Evolutionary conservation across 768 basidiomycete genomes (phyloP).

Genomic region (Butyriboletus loyo): DNA sequence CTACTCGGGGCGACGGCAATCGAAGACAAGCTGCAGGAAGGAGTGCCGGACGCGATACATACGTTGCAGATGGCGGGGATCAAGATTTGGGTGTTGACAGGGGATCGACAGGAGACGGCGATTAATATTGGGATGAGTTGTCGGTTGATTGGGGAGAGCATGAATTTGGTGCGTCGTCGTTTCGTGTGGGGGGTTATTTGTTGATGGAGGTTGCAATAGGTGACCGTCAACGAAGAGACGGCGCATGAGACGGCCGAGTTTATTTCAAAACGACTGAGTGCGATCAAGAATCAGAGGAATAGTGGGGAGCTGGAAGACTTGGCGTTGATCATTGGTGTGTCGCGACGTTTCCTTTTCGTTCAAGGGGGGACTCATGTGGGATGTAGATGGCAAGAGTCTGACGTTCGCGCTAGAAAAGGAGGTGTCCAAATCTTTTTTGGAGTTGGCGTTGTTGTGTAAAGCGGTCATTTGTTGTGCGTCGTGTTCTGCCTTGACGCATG

Average conservation of each 20-base stretch:
- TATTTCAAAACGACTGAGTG: slow-evolving; percentile 80
- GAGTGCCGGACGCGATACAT: slow-evolving; percentile 97
- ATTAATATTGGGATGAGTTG: slow-evolving; percentile 99
- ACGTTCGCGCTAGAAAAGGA: slow-evolving; percentile 93
- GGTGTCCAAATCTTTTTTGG: slow-evolving; percentile 83
- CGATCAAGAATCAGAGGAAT: slow-evolving; percentile 90
- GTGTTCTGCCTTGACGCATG: too few relatives aligned
- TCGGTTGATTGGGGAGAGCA: slow-evolving; percentile 93
- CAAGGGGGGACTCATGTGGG: not conserved
- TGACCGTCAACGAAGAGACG: slow-evolving; percentile 91
- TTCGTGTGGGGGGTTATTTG: not conserved
- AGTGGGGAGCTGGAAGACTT: slow-evolving; percentile 93
- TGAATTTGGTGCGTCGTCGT: slow-evolving; percentile 70
- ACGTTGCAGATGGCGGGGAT: slow-evolving; percentile 98
- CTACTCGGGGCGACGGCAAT: slow-evolving; percentile 96
- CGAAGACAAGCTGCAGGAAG: slow-evolving; percentile 98
- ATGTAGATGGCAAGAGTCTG: slow-evolving; percentile 88
- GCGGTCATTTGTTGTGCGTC: slow-evolving; percentile 93
- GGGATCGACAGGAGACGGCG: slow-evolving; percentile 97
- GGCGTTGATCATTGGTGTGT: slow-evolving; percentile 87
- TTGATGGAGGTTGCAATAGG: not conserved
- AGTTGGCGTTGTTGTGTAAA: slow-evolving; percentile 96
- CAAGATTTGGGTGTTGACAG: slow-evolving; percentile 99
- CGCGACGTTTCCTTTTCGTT: not conserved
- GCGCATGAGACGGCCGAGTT: slow-evolving; percentile 81